These are phyloP conservation scores for Hyaloscypha finlandica DNA, from an alignment of 495 filamentous ascomycete genomes.

Conservation along the genomic window DNA sequence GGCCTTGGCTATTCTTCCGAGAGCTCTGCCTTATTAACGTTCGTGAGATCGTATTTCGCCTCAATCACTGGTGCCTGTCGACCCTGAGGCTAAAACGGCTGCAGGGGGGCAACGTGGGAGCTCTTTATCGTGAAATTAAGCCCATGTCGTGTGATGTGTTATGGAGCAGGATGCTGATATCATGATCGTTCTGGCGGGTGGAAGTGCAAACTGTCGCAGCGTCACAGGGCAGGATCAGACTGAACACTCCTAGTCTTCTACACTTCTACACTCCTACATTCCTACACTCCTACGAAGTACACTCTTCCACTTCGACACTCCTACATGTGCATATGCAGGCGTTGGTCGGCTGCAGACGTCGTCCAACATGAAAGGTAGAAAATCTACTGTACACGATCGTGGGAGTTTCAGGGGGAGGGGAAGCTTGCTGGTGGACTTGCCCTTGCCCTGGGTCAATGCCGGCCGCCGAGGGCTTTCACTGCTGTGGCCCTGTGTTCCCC, in stretches of 20 bases:
- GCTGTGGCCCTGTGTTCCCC: background rate
- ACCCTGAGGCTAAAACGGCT: background rate
- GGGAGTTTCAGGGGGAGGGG: conserved; percentile 17
- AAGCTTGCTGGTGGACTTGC: conserved; percentile 5
- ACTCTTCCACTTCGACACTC: no score
- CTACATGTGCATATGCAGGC: background rate
- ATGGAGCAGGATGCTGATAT: background rate
- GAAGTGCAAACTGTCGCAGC: background rate
- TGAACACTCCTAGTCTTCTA: background rate
- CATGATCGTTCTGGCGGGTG: background rate
- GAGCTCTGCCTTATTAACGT: background rate
- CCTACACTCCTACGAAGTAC: no score
- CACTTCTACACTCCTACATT: background rate
- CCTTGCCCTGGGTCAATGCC: background rate
- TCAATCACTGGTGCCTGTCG: background rate
- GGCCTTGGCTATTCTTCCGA: background rate
- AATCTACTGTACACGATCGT: background rate
- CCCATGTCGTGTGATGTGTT: background rate
- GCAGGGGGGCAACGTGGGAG: background rate
- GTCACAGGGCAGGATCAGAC: background rate
- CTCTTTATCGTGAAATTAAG: background rate
- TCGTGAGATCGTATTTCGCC: background rate
- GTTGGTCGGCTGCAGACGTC: background rate
- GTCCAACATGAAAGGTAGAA: background rate
- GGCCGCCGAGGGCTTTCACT: background rate